Base-by-base conservation (phyloP, 164 flowering plant genomes). In the Nymphaea colorata region DNA sequence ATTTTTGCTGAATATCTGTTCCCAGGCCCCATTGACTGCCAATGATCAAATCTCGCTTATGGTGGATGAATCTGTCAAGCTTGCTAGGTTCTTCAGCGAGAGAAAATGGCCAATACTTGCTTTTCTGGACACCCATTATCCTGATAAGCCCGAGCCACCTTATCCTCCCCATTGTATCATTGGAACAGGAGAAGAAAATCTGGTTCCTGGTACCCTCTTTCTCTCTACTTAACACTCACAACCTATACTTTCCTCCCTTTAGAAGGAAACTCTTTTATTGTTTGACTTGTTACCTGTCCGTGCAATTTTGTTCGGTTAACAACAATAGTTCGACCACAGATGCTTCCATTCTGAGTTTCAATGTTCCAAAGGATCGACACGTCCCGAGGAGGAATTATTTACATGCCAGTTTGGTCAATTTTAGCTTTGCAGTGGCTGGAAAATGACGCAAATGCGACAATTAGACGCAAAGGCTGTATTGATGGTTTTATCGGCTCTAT, bases 131-230 rank as follows among this genome's bases (percentile, higher is more conserved):
- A 69, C 90, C 43, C 98, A 93, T 76, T 81, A 85, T 77, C 96
- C 96, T 8, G 87, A 88, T 72, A 71, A 89, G 69, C 96, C 96
- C 0, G 97, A 89, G 82, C 90, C 75, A 43, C 97, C 96, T 0
- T 89, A 88, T 77, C 98, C 95, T 74, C 87, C 91, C 75, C 98
- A 91, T 70, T 93, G 98, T 68, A 80, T 93, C 63, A 69, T 66
- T 67, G 97, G 98, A 77, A 80, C 98, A 4, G 89, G 89, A 47
- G 97, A 93, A 74, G 76, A 88, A 5, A 80, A 82, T 60, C 77
- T 93, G 16, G 78, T 76, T 59, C 78, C 82, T 44, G 77, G 71
- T 75, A 42, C 53, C 0, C 55, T 42, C 60, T 61, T 14, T 17
- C 55, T 47, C 55, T 47, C 12, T 12, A 47, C 55, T 6, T 2